Conservation (phyloP, 2,329 filamentous ascomycete species). For the Xylaria digitata region DNA sequence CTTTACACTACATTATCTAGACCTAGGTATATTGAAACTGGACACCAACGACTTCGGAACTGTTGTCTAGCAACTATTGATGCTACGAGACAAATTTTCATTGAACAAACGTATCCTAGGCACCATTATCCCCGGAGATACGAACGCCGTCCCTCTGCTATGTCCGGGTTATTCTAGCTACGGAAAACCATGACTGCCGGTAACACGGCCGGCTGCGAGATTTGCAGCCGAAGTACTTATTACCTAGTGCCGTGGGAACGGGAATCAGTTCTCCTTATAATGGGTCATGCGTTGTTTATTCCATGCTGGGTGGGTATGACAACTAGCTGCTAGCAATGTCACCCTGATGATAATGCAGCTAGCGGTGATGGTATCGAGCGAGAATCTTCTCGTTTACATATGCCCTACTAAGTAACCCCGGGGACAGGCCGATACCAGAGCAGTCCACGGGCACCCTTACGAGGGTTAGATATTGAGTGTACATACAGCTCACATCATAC, state of each 20-base stretch:
- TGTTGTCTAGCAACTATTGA: too few relatives aligned
- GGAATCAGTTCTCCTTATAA: too few relatives aligned
- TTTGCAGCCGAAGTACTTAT: background rate
- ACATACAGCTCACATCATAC: background rate
- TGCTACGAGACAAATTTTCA: background rate
- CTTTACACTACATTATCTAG: too few relatives aligned
- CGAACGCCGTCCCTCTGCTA: too few relatives aligned
- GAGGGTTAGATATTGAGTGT: background rate
- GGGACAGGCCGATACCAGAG: background rate
- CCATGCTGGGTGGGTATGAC: background rate
- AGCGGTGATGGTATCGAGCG: too few relatives aligned
- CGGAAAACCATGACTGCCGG: background rate
- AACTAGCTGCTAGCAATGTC: too few relatives aligned
- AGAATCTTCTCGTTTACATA: background rate
- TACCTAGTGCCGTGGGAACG: background rate
- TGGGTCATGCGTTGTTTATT: too few relatives aligned
- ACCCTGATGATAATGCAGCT: constrained; percentile 1
- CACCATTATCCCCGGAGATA: background rate
- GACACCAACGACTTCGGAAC: too few relatives aligned
- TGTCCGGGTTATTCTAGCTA: too few relatives aligned
- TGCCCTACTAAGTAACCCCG: background rate
- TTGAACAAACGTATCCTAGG: background rate
- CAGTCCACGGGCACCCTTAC: background rate
- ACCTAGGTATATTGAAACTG: too few relatives aligned
- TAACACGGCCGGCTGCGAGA: background rate